Conservation (phyloP, 2,329 filamentous ascomycete species). For the Stromatinia cepivora region DNA sequence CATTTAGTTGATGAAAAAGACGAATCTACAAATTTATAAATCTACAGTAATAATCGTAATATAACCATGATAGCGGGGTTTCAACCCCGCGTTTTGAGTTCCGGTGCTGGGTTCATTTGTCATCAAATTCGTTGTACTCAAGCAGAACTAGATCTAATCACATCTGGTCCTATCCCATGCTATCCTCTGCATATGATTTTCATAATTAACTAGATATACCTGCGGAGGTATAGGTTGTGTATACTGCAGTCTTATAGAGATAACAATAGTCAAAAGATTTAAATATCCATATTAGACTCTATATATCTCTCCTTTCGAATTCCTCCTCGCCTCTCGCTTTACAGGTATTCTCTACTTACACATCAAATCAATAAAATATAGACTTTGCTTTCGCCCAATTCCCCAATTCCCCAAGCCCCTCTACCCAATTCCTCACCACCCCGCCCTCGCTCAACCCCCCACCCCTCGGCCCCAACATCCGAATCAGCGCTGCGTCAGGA, state of each 20-base stretch:
- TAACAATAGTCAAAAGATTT: no score
- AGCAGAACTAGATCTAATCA: no score
- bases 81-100: constrained; percentile 3
- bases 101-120: neutral
- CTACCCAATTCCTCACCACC: neutral
- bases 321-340: neutral
- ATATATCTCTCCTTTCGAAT: neutral
- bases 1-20: no score
- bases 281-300: no score
- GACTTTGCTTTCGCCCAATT: no score
- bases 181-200: no score
- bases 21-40: no score
- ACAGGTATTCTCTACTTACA: neutral
- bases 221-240: no score
- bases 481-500: neutral
- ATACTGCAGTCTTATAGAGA: no score
- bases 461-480: constrained; percentile 9
- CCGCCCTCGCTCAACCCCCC: neutral
- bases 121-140: neutral
- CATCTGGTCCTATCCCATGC: no score
- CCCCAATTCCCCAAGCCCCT: neutral
- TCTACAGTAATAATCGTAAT: neutral
- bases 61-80: neutral
- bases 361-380: no score
- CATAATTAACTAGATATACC: no score